Evolutionary conservation across 768 basidiomycete genomes (phyloP).

Genomic region (Hysterangium stoloniferum): DNA sequence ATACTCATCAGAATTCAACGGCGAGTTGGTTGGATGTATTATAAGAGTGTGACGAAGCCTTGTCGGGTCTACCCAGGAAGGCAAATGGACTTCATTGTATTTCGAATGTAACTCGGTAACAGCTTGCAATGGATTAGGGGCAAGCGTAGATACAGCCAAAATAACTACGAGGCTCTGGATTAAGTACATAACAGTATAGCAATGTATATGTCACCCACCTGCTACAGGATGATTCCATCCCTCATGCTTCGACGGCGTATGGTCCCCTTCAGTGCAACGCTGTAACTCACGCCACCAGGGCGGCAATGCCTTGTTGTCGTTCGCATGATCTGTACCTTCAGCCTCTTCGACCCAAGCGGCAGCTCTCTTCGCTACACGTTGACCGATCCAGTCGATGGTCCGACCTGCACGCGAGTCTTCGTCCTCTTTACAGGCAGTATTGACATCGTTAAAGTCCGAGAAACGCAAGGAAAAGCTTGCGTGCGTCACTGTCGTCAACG

Average conservation of each 20-base stretch:
- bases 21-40: constrained; percentile 62
- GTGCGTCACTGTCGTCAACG: constrained; percentile 64
- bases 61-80: constrained; percentile 73
- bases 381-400: constrained; percentile 81
- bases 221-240: constrained; percentile 87
- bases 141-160: constrained; percentile 72
- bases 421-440: constrained; percentile 67
- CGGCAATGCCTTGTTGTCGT: constrained; percentile 32
- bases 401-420: constrained; percentile 72
- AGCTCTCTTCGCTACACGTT: constrained; percentile 56
- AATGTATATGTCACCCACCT: constrained; percentile 38
- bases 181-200: background rate
- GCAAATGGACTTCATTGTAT: constrained; percentile 44
- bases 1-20: constrained; percentile 73
- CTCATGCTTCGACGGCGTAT: constrained; percentile 60
- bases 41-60: constrained; percentile 69
- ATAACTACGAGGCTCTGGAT: constrained; percentile 61
- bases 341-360: constrained; percentile 66
- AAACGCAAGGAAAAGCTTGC: constrained; percentile 69
- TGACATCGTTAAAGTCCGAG: constrained; percentile 66
- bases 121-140: constrained; percentile 74
- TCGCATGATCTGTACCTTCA: constrained; percentile 36
- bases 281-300: constrained; percentile 88
- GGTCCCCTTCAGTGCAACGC: constrained; percentile 70
- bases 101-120: constrained; percentile 69